Conservation (phyloP, 2,329 filamentous ascomycete species). For the Pseudodiploospora longispora region DNA sequence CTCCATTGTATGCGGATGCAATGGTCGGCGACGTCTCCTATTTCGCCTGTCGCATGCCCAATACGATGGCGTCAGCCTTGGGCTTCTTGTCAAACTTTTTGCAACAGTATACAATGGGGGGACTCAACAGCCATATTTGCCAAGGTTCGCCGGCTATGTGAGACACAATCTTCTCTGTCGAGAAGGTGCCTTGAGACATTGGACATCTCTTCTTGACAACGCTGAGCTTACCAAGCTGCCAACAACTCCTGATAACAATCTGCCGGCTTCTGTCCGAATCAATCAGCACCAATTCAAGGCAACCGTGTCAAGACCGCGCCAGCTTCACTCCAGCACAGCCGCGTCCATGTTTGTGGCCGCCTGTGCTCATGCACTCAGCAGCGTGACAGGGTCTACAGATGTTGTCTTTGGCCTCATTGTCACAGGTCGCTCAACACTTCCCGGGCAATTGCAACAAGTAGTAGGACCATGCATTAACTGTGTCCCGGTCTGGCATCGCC, state of each 20-base stretch:
- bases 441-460: slow-evolving; percentile 22
- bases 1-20: no score
- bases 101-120: slow-evolving; percentile 26
- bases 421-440: slow-evolving; percentile 27
- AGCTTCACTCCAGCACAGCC: not conserved
- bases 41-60: slow-evolving; percentile 36
- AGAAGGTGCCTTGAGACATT: slow-evolving; percentile 25
- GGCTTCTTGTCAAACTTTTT: slow-evolving; percentile 30
- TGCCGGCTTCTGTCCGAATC: no score
- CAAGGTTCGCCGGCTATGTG: slow-evolving; percentile 16
- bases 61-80: slow-evolving; percentile 32
- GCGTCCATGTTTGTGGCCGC: slow-evolving; percentile 33
- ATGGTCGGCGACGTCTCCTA: slow-evolving; percentile 6
- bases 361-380: slow-evolving; percentile 30
- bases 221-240: not conserved
- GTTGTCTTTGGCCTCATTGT: slow-evolving; percentile 33
- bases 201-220: slow-evolving; percentile 19
- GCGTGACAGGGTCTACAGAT: slow-evolving; percentile 25
- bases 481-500: slow-evolving; percentile 25
- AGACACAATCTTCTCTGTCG: not conserved
- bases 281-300: no score
- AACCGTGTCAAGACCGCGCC: no score
- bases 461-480: slow-evolving; percentile 33
- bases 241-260: no score
- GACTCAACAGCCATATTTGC: slow-evolving; percentile 11